Percentiles rank a stretch among this genome's conserved stretches.
phyloP scores from a whole-genome alignment of 2,329 filamentous ascomycete species.

The Malbranchea zuffiana region DNA sequence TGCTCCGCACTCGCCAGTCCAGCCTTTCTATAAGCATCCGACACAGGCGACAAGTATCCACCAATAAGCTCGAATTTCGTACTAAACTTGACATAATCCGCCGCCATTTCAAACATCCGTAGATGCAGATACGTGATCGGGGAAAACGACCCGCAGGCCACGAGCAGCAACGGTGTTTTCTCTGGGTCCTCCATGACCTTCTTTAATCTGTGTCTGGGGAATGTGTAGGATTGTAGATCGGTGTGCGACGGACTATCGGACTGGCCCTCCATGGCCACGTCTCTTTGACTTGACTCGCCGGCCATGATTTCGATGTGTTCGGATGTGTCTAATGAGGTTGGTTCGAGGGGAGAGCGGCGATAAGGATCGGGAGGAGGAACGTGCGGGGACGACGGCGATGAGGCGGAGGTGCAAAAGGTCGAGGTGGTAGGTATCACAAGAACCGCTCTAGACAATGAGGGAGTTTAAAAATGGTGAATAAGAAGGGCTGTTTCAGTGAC shows the following conservation, averaged over 20 bases:
- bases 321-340: no score
- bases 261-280: constrained; percentile 3
- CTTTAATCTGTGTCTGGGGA: constrained; percentile 37
- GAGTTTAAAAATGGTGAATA: no score
- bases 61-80: constrained; percentile 75
- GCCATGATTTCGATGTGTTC: no score
- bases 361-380: no score
- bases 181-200: constrained; percentile 37
- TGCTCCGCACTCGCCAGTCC: constrained; percentile 64
- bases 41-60: constrained; percentile 72
- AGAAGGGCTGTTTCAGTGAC: no score
- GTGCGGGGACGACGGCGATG: no score
- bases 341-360: no score
- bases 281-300: no score
- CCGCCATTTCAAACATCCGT: constrained; percentile 80
- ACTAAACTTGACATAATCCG: constrained; percentile 65
- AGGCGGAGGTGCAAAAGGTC: no score
- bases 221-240: constrained; percentile 32
- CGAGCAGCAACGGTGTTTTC: constrained; percentile 38
- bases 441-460: no score
- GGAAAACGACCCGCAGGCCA: constrained; percentile 53
- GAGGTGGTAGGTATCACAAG: no score
- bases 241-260: constrained; percentile 3
- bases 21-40: constrained; percentile 66
- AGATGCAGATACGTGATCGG: constrained; percentile 60